Conservation (phyloP, 352 stramenopile species). For the Phytophthora sp. region DNA sequence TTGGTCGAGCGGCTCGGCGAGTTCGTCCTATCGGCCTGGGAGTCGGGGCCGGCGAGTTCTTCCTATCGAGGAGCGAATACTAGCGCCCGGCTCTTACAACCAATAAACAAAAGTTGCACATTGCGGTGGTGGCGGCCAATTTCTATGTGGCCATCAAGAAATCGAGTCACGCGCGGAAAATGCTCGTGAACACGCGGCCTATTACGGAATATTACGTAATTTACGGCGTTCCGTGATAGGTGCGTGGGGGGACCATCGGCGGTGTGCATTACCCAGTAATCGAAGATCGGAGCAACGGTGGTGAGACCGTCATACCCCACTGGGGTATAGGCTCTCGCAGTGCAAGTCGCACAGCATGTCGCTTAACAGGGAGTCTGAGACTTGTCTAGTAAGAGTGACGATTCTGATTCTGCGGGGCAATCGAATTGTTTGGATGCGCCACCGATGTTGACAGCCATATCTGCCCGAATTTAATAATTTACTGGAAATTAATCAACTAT, state of each 20-base stretch:
- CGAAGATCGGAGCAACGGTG: not conserved
- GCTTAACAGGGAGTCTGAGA: not conserved
- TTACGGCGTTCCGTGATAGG: slow-evolving; percentile 7
- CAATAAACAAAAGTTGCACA: slow-evolving; percentile 25
- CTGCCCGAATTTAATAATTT: too few species aligned
- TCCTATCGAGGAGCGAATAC: slow-evolving; percentile 27
- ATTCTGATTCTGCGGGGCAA: slow-evolving; percentile 26
- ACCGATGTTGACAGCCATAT: too few species aligned
- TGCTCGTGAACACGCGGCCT: slow-evolving; percentile 13
- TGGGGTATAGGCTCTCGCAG: too few species aligned
- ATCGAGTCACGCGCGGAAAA: slow-evolving; percentile 23
- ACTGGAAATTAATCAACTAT: too few species aligned
- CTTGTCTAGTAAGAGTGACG: not conserved
- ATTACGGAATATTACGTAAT: too few species aligned
- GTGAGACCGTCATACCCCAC: slow-evolving; percentile 17
- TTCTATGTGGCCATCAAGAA: slow-evolving; percentile 34
- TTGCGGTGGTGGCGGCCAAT: slow-evolving; percentile 27
- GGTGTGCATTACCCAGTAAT: slow-evolving; percentile 27
- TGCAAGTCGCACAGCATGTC: too few species aligned
- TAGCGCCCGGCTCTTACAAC: slow-evolving; percentile 17
- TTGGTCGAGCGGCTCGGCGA: slow-evolving; percentile 1
- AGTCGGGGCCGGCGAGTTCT: not conserved
- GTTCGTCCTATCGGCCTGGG: not conserved
- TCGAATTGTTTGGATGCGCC: slow-evolving; percentile 40
- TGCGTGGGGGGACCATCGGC: slow-evolving; percentile 1